Evolutionary conservation across 1,139 yeast species (phyloP), one percentile per base, ranked within the genome.

Genomic region (Taphrina wiesneri): DNA sequence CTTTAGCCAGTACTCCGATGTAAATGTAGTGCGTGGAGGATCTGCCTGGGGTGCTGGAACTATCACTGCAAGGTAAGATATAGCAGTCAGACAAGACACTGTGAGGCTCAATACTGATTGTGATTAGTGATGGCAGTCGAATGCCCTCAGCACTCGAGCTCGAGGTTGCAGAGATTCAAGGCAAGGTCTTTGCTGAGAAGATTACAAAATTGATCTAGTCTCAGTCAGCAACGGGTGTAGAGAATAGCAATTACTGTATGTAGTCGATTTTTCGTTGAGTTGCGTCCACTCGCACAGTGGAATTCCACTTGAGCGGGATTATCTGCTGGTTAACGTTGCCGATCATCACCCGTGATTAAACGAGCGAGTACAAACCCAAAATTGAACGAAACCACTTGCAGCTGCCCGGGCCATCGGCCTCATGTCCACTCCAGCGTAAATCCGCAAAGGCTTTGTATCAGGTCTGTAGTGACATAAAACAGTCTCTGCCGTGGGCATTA

Each of bases 21-120:
- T 86, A 64, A 81, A 79, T 41, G 88, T 85, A 77, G 81, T 84
- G 63, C 90, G 86, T 74, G 92, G 91, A 73, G 86, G 85, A 68
- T 84, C 89, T 53, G 83, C 92, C 63, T 87, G 89, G 87, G 90
- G 90, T 76, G 89, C 93, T 54, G 92, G 92, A 74, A 79, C 88
- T 67, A 80, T 82, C 70, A 51, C 64, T 1, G 57, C 25, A 30
- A 28, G 53, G 61, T 56, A 41, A 43, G 52, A 7, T 6, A 52
- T 23, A 6, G 9, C 26, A 30, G 34, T n/a, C n/a, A 13, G 23
- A 51, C 19, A 11, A n/a, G 5, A 17, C n/a, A 36, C 11, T 15
- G 13, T 9, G 9, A 54, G 25, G 72, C 85, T 11, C 5, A 9
- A 46, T 85, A 80, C 91, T 13, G 89, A 87, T 82, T 17, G 88